These are phyloP conservation scores for Cyberlindnera americana DNA, from an alignment of 805 yeast species.

Conservation along the genomic window DNA sequence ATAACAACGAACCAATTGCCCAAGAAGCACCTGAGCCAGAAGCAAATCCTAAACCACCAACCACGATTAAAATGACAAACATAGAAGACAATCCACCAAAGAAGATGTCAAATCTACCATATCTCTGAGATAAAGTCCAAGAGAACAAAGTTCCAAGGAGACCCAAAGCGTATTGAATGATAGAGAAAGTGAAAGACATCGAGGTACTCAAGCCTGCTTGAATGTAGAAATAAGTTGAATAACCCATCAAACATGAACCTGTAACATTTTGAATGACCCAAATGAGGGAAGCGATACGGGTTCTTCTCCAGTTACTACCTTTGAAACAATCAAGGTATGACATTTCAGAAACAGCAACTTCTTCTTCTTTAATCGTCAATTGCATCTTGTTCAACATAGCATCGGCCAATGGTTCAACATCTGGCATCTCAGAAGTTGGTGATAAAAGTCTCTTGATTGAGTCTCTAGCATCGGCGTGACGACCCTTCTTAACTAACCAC, in stretches of 20 bases:
- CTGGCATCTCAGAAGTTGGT: conserved; percentile 14
- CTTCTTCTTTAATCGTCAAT: conserved; percentile 30
- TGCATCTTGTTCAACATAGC: conserved; percentile 33
- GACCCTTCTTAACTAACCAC: conserved; percentile 39
- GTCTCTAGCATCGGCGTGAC: conserved; percentile 31
- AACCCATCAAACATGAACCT: conserved; percentile 44
- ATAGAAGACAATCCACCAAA: conserved; percentile 25
- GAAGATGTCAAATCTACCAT: conserved; percentile 30
- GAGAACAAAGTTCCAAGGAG: conserved; percentile 31
- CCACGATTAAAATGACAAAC: conserved; percentile 20
- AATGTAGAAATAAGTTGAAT: conserved; percentile 45
- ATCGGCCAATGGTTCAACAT: conserved; percentile 24
- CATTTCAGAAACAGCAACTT: conserved; percentile 24
- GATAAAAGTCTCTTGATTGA: conserved; percentile 26
- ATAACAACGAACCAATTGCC: conserved; percentile 30
- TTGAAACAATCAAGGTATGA: conserved; percentile 42
- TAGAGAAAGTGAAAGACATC: conserved; percentile 39
- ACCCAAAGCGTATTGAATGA: conserved; percentile 34
- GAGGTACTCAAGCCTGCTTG: conserved; percentile 45
- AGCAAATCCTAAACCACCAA: conserved; percentile 29
- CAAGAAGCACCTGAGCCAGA: conserved; percentile 17
- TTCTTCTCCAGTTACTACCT: conserved; percentile 42
- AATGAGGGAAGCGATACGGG: conserved; percentile 34
- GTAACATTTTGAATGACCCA: conserved; percentile 45
- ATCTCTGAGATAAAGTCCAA: conserved; percentile 30